These are phyloP conservation scores for Hemerocallis citrina DNA, from an alignment of 106 monocot species.

Conservation along the genomic window DNA sequence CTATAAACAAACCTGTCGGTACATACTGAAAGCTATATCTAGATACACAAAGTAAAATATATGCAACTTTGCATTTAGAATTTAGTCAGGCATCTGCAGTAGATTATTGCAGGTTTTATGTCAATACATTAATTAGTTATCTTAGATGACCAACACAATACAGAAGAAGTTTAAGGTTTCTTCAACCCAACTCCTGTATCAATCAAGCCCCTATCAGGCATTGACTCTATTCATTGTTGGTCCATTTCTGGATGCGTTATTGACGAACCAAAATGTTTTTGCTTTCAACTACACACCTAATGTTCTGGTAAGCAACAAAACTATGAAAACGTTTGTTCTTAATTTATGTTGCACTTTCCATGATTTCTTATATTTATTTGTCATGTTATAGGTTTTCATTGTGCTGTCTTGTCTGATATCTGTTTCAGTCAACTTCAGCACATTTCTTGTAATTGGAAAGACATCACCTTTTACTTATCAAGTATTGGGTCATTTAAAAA, in stretches of 20 bases:
- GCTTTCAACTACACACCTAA: slow-evolving; percentile 83
- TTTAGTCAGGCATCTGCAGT: too few relatives aligned
- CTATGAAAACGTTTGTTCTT: neutral
- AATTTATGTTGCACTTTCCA: neutral
- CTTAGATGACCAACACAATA: slow-evolving; percentile 96
- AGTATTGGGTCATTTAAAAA: slow-evolving; percentile 69
- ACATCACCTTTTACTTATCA: slow-evolving; percentile 71
- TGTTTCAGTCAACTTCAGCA: slow-evolving; percentile 49
- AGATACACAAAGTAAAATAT: too few relatives aligned
- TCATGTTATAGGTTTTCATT: slow-evolving; percentile 37
- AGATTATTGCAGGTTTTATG: too few relatives aligned
- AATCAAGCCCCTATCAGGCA: slow-evolving; percentile 95
- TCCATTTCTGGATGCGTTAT: slow-evolving; percentile 88
- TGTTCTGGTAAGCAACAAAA: slow-evolving; percentile 52
- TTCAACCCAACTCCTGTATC: slow-evolving; percentile 90
- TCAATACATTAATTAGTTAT: slow-evolving; percentile 42
- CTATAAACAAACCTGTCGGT: too few relatives aligned
- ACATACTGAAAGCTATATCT: too few relatives aligned
- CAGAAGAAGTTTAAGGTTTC: slow-evolving; percentile 99
- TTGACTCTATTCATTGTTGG: slow-evolving; percentile 66
- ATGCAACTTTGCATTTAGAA: too few relatives aligned
- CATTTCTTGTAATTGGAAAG: slow-evolving; percentile 53
- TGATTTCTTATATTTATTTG: neutral
- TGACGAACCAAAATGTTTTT: slow-evolving; percentile 28
- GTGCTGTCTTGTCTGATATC: slow-evolving; percentile 56